These are phyloP conservation scores for Russula virescens DNA, from an alignment of 768 basidiomycete genomes.

Conservation along the genomic window DNA sequence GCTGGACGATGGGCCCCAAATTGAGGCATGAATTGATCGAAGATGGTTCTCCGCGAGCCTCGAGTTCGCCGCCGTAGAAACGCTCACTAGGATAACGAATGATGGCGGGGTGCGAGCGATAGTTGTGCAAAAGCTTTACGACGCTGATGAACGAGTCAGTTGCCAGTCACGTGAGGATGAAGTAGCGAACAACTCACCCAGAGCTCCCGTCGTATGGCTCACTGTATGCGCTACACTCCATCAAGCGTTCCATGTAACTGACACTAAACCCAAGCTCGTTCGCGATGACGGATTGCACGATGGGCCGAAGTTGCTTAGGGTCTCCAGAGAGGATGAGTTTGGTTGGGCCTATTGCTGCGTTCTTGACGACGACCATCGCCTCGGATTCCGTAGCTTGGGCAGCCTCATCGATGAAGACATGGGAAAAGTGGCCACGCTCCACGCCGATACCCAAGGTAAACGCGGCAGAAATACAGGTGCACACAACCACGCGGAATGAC, in stretches of 20 bases:
- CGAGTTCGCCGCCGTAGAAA: conserved; percentile 54
- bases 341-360: conserved; percentile 46
- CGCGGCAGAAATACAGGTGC: conserved; percentile 60
- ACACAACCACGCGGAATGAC: conserved; percentile 50
- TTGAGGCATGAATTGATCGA: conserved; percentile 29
- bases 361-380: conserved; percentile 55
- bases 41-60: conserved; percentile 38
- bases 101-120: conserved; percentile 57
- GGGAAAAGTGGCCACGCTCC: conserved; percentile 53
- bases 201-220: neutral
- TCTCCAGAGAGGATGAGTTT: conserved; percentile 63
- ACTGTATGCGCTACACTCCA: conserved; percentile 7
- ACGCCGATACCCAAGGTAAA: conserved; percentile 52
- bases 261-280: conserved; percentile 49
- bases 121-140: conserved; percentile 59
- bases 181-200: conserved; percentile 9
- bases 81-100: conserved; percentile 54
- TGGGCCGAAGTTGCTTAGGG: conserved; percentile 66
- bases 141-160: conserved; percentile 35
- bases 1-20: conserved; percentile 32
- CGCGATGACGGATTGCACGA: conserved; percentile 55
- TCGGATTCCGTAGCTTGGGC: conserved; percentile 71
- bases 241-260: conserved; percentile 56
- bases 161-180: neutral
- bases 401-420: conserved; percentile 69